These are phyloP conservation scores for Zygosaccharomyces sapae DNA, from an alignment of 1,139 yeast species.

Conservation along the genomic window DNA sequence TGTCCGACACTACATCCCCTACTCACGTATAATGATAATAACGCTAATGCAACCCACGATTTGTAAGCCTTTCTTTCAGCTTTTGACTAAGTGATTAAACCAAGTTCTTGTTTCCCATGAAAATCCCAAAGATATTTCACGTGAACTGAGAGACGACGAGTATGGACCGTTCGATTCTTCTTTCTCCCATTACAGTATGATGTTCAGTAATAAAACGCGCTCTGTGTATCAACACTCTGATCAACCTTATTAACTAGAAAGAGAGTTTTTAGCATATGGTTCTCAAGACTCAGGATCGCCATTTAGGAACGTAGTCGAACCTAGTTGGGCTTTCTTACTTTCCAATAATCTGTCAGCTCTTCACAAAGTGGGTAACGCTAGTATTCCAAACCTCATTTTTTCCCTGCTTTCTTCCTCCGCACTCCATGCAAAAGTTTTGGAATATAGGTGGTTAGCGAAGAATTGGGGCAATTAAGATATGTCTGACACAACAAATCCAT, in stretches of 20 bases:
- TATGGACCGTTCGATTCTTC: neutral
- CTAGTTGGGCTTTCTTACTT: neutral
- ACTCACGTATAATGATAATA: neutral
- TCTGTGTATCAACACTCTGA: conserved; percentile 1
- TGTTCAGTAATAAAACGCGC: conserved; percentile 5
- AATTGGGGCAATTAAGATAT: conserved; percentile 4
- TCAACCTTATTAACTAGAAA: neutral
- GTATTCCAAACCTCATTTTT: neutral
- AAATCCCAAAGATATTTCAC: neutral
- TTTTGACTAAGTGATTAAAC: neutral
- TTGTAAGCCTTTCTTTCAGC: neutral
- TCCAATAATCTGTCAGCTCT: neutral
- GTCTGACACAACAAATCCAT: conserved; percentile 11
- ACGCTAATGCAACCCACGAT: neutral
- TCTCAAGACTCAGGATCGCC: neutral
- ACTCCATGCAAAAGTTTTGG: conserved; percentile 1
- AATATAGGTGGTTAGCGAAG: neutral
- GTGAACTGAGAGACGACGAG: neutral
- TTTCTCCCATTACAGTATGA: neutral
- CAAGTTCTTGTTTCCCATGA: neutral
- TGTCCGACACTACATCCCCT: neutral
- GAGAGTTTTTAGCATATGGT: neutral
- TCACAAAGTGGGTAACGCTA: too few species aligned
- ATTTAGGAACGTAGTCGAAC: neutral
- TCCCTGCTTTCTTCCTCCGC: neutral